phyloP scores from a whole-genome alignment of 805 yeast genomes.

The Yamadazyma ubonensis region DNA sequence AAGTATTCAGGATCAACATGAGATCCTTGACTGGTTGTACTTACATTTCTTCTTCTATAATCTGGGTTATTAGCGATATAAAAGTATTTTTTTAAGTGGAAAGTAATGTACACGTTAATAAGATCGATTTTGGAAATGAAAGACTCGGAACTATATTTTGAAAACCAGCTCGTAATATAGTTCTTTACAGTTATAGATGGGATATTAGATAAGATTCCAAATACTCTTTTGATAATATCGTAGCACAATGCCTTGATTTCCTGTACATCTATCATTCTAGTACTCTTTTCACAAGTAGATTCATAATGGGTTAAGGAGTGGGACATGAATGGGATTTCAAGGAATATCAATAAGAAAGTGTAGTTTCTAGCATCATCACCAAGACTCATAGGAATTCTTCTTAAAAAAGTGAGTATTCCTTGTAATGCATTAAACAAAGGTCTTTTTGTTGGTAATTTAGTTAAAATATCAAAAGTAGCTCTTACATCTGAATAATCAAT shows the following conservation, averaged over 20 bases:
- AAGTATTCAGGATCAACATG: constrained; percentile 21
- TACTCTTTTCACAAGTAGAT: constrained; percentile 9
- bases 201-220: constrained; percentile 64
- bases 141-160: constrained; percentile 39
- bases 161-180: constrained; percentile 56
- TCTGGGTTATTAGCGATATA: constrained; percentile 35
- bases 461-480: constrained; percentile 45
- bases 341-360: constrained; percentile 60
- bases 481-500: constrained; percentile 50
- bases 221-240: constrained; percentile 63
- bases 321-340: constrained; percentile 66
- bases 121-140: constrained; percentile 61
- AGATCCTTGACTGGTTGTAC: neutral
- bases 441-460: constrained; percentile 55
- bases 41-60: constrained; percentile 11
- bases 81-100: constrained; percentile 60
- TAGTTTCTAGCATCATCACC: constrained; percentile 43
- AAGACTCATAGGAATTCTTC: constrained; percentile 43
- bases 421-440: constrained; percentile 58
- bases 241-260: constrained; percentile 60
- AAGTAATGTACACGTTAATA: constrained; percentile 74
- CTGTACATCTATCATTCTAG: constrained; percentile 40
- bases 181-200: constrained; percentile 36
- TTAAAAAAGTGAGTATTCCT: constrained; percentile 52
- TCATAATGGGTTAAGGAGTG: constrained; percentile 42